These are phyloP conservation scores for Cercis canadensis DNA, from an alignment of 306 rosid genomes.

Conservation along the genomic window DNA sequence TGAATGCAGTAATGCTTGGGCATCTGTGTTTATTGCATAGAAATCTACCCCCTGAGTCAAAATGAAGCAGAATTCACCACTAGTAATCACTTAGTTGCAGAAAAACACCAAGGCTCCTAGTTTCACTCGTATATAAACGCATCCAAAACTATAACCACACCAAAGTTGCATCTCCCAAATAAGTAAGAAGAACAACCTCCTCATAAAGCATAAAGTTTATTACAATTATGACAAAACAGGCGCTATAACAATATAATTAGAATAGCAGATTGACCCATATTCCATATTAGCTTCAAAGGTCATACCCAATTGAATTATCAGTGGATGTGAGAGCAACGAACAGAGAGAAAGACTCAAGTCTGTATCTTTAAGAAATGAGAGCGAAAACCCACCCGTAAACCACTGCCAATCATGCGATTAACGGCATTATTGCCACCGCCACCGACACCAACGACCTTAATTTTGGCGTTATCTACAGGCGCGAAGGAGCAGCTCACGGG, in stretches of 20 bases:
- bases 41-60: conserved; percentile 86
- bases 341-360: not conserved
- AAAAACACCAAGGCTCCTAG: conserved; percentile 21
- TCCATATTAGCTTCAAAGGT: conserved; percentile 16
- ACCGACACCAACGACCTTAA: conserved; percentile 94
- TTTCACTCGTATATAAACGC: not conserved
- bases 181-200: not conserved
- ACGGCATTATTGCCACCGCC: conserved; percentile 98
- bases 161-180: conserved; percentile 1
- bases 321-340: not conserved
- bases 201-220: conserved; percentile 1
- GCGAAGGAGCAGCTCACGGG: conserved; percentile 61
- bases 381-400: conserved; percentile 64
- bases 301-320: not conserved
- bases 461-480: conserved; percentile 72
- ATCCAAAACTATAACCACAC: not conserved
- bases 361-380: too few species aligned
- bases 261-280: conserved; percentile 19
- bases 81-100: conserved; percentile 30
- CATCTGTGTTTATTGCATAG: conserved; percentile 97
- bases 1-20: conserved; percentile 91
- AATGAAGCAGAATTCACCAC: conserved; percentile 43
- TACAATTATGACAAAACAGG: not conserved
- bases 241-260: not conserved
- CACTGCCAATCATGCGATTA: conserved; percentile 96